Conservation (phyloP, 352 stramenopile genomes). For the Phytophthora meadii region DNA sequence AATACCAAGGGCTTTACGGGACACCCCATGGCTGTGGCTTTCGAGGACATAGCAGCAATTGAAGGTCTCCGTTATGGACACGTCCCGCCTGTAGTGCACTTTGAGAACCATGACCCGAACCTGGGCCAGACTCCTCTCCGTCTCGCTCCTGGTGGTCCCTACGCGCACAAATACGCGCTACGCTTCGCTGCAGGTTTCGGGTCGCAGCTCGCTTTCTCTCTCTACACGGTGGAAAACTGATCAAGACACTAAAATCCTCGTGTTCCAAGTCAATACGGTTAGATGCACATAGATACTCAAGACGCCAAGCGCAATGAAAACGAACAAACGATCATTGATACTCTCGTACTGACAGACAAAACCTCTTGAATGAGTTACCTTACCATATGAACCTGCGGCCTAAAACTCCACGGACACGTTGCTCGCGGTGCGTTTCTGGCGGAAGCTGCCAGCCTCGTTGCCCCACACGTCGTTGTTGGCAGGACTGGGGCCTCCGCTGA, state of each 20-base stretch:
- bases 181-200: constrained; percentile 97
- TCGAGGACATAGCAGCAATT: constrained; percentile 96
- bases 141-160: constrained; percentile 61
- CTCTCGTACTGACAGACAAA: constrained; percentile 28
- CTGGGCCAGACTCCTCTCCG: constrained; percentile 56
- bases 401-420: constrained; percentile 76
- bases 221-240: constrained; percentile 87
- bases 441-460: constrained; percentile 44
- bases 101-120: constrained; percentile 84
- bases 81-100: constrained; percentile 94
- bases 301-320: not conserved
- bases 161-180: constrained; percentile 93
- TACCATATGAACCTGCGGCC: constrained; percentile 21
- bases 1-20: constrained; percentile 96
- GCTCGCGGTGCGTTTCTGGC: constrained; percentile 52
- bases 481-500: constrained; percentile 42
- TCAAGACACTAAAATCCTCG: constrained; percentile 1
- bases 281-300: constrained; percentile 23
- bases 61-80: constrained; percentile 88
- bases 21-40: constrained; percentile 97
- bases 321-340: no score
- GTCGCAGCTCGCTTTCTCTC: constrained; percentile 95
- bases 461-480: constrained; percentile 53
- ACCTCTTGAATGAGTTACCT: constrained; percentile 23
- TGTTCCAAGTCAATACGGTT: constrained; percentile 16